These are phyloP conservation scores for Tolypocladium tundrense DNA, from an alignment of 2,329 filamentous ascomycete species.

Conservation along the genomic window DNA sequence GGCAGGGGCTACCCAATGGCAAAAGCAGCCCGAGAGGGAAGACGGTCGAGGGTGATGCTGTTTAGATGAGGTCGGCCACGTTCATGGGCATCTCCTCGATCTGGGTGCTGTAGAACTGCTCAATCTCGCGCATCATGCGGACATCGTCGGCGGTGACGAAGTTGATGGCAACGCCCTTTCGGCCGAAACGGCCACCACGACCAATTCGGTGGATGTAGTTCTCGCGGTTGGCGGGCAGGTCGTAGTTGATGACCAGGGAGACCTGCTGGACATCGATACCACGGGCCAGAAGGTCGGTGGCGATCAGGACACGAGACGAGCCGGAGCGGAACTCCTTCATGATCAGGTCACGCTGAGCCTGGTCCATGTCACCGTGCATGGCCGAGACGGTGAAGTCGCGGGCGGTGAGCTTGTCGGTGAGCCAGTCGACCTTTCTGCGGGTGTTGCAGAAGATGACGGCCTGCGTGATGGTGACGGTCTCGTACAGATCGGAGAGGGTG, in stretches of 20 bases:
- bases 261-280: constrained; percentile 99
- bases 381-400: constrained; percentile 99
- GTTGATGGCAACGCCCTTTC: constrained; percentile 99
- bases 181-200: constrained; percentile 98
- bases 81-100: constrained; percentile 99
- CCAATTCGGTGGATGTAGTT: constrained; percentile 99
- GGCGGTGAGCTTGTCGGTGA: constrained; percentile 96
- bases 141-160: constrained; percentile 99
- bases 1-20: constrained; percentile 10
- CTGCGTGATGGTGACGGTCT: constrained; percentile 98
- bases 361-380: constrained; percentile 99
- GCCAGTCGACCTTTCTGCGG: constrained; percentile 99
- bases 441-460: constrained; percentile 99
- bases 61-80: constrained; percentile 66
- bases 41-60: constrained; percentile 13
- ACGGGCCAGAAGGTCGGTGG: constrained; percentile 94
- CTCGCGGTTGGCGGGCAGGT: constrained; percentile 96
- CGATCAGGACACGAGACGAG: constrained; percentile 95
- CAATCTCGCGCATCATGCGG: constrained; percentile 99
- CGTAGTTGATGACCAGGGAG: constrained; percentile 99
- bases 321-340: constrained; percentile 99
- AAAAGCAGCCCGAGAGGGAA: constrained; percentile 11
- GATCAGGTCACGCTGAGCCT: constrained; percentile 94
- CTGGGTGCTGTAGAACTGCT: constrained; percentile 99
- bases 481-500: constrained; percentile 96